Conservation (phyloP, 2,329 filamentous ascomycete species). For the Aspergillus novoparasiticus region DNA sequence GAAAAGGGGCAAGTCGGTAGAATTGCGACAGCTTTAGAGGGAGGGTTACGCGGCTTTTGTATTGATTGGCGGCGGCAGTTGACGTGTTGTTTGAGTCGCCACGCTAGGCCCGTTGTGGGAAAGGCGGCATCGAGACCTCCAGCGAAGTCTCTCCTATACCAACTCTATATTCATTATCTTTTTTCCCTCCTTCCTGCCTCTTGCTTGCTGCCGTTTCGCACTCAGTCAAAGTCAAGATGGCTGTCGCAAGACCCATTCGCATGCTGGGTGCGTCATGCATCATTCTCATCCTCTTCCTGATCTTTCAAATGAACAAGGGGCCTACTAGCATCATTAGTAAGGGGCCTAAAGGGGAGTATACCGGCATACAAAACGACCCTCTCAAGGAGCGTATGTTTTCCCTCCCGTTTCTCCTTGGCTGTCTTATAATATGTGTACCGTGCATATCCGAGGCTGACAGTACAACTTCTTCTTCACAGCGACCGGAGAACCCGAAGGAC, state of each 20-base stretch:
- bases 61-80: slow-evolving; percentile 9
- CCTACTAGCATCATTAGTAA: slow-evolving; percentile 29
- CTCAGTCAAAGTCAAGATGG: slow-evolving; percentile 60
- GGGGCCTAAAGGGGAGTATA: slow-evolving; percentile 47
- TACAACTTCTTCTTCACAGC: slow-evolving; percentile 52
- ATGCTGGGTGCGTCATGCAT: slow-evolving; percentile 72
- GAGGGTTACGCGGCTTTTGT: slow-evolving; percentile 19
- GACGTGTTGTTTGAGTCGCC: slow-evolving; percentile 7
- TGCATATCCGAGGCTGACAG: slow-evolving; percentile 6
- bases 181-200: slow-evolving; percentile 3
- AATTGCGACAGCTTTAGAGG: not conserved
- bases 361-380: slow-evolving; percentile 75
- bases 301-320: slow-evolving; percentile 71
- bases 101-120: slow-evolving; percentile 29
- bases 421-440: not conserved
- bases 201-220: slow-evolving; percentile 16
- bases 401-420: not conserved
- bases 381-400: slow-evolving; percentile 75
- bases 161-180: slow-evolving; percentile 10
- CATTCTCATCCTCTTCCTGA: slow-evolving; percentile 74
- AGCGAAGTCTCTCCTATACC: slow-evolving; percentile 4
- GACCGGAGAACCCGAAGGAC: slow-evolving; percentile 79
- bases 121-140: slow-evolving; percentile 23
- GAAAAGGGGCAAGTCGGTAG: slow-evolving; percentile 2
- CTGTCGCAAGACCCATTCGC: slow-evolving; percentile 81